These are phyloP conservation scores for Coniosporium tulheliwenetii DNA, from an alignment of 2,329 filamentous ascomycete genomes.

Conservation along the genomic window DNA sequence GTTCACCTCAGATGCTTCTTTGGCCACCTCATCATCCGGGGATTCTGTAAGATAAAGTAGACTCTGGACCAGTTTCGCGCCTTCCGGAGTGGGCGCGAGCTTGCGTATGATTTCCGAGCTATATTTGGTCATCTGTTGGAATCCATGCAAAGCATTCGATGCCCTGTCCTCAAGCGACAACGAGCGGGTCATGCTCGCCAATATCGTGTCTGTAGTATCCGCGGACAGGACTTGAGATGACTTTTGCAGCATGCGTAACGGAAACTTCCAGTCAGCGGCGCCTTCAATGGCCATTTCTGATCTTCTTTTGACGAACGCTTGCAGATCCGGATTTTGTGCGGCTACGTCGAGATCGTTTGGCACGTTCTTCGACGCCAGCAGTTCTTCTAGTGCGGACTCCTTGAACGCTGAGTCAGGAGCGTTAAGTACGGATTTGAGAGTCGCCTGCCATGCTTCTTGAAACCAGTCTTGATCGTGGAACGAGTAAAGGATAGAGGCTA, in stretches of 20 bases:
- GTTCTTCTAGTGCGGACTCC: constrained; percentile 8
- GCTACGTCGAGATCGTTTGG: constrained; percentile 18
- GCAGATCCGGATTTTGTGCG: constrained; percentile 16
- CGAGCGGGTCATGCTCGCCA: constrained; percentile 21
- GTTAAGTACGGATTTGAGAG: constrained; percentile 6
- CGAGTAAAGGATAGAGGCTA: constrained; percentile 50
- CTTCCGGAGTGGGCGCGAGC: constrained; percentile 28
- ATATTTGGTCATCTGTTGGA: constrained; percentile 26
- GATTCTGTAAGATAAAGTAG: constrained; percentile 39
- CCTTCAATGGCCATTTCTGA: constrained; percentile 17
- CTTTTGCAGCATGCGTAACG: constrained; percentile 18
- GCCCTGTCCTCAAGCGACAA: constrained; percentile 19
- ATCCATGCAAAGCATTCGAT: constrained; percentile 23
- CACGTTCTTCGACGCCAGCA: constrained; percentile 18
- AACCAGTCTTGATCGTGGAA: constrained; percentile 15
- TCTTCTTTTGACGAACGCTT: constrained; percentile 16
- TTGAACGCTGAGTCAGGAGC: constrained; percentile 7
- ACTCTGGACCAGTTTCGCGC: constrained; percentile 34
- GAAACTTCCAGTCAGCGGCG: constrained; percentile 17
- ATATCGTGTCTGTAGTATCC: constrained; percentile 20
- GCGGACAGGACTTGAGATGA: constrained; percentile 16
- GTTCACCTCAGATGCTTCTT: constrained; percentile 23
- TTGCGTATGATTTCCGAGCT: constrained; percentile 23
- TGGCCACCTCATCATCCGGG: constrained; percentile 32
- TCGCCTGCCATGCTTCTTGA: constrained; percentile 12